Evolutionary conservation across 495 filamentous ascomycete species (phyloP), one percentile per base, ranked within the genome.

Genomic region (Parachaetomium inaequale): DNA sequence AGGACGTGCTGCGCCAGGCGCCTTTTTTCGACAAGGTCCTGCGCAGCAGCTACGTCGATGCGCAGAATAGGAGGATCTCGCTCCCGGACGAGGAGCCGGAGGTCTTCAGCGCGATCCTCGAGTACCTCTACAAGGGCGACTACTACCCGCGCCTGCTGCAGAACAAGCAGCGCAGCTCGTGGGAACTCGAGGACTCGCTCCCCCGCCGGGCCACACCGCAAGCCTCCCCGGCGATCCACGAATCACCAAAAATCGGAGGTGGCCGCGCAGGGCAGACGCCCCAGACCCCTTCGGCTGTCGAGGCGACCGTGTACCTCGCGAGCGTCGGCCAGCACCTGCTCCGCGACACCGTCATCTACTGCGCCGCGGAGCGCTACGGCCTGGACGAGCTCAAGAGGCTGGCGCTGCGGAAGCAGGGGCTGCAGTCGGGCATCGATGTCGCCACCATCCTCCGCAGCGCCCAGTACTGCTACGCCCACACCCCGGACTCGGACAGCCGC

Each of bases 41-140:
- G 68, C 82, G 81, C 50, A 79, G 83, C 59, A 82, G 85, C 61
- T 87, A 85, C 76, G 79, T 84, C 73, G 81, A 84, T 69, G 72
- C 84, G 52, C 72, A 79, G 66, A 78, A 80, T 70, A 89, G 87
- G 74, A 84, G 84, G 63, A 87, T 96, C 76, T 78, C 85, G 53
- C 85, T 97, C 49, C 88, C 91, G 11, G 85, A 92, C 68, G 92
- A 96, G 76, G 84, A 92, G 69, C 88, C 93, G 25, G 91, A 95
- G 74, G 83, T 94, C 73, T 90, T 97, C 79, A 93, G 91, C 66
- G 90, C 87, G 29, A 81, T 97, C 36, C 88, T 97, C 67, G 92
- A 96, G 73, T 96, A 91, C 72, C 87, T 96, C 62, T 96, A 96
- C 85, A 92, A 93, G 77, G 82, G 92, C 79, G 92, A 96, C 76